Evolutionary conservation across 2,329 filamentous ascomycete species (phyloP), one percentile per base, ranked within the genome.

Genomic region (Arachnomyces sp.): DNA sequence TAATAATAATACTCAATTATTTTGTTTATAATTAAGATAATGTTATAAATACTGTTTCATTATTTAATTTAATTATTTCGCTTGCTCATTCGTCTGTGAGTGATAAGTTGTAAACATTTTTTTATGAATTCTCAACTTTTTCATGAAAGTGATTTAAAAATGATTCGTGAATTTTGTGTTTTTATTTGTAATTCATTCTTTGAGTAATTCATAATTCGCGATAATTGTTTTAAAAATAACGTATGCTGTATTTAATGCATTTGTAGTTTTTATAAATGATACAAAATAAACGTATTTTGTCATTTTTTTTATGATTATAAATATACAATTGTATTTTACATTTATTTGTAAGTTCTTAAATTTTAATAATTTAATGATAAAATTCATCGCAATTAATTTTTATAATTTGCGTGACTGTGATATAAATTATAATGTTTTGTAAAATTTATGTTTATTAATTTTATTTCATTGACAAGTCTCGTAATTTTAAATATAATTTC

Each of bases 11-110:
- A 34, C 31, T 28, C 12, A 36, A 12, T 35, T 31, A 28, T 43
- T 36, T 18, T 43, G 14, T 16, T 42, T 13, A 41, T 42, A 42
- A 29, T 32, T 41, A 36, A 42, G 33, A 42, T 42, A 43, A 20
- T 7, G 28, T 36, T 18, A 8, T 5, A 42, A 18, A 29, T 40
- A 41, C 33, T 40, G n/a, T 35, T 43, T 43, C 12, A 33, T 36
- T 31, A 36, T 40, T 25, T 32, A 29, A 42, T 43, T 42, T 25
- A 29, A 13, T 20, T 14, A n/a, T 32, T 43, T 36, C 14, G 3
- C 28, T 41, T 43, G 13, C 14, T 38, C 28, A 38, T 38, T 28
- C 15, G 15, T 31, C 15, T 38, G 36, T 13, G 16, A 38, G 16
- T 29, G 25, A 38, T 30, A 38, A n/a, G 7, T 38, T 38, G 16